phyloP scores from a whole-genome alignment of 805 yeast genomes.

The Ogataea henricii region DNA sequence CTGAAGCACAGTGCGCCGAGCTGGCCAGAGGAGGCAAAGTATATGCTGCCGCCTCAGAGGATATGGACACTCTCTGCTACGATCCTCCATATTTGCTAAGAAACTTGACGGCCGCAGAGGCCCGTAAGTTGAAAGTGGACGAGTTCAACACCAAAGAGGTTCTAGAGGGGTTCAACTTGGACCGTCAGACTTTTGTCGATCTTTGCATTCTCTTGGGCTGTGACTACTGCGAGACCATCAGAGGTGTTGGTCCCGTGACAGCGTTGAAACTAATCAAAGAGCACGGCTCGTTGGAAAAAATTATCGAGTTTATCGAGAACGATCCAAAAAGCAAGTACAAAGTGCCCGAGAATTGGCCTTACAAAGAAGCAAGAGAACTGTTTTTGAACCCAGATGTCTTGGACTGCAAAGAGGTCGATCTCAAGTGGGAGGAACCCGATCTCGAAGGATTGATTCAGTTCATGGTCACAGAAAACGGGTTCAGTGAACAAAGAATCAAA shows the following conservation, averaged over 20 bases:
- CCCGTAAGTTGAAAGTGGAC: constrained; percentile 87
- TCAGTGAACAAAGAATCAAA: constrained; percentile 87
- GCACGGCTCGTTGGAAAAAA: constrained; percentile 76
- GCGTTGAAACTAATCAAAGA: constrained; percentile 87
- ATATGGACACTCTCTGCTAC: constrained; percentile 97
- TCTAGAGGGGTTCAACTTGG: constrained; percentile 76
- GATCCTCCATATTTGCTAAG: constrained; percentile 81
- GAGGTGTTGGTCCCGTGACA: constrained; percentile 95
- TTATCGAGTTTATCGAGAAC: constrained; percentile 63
- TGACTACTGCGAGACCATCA: constrained; percentile 94
- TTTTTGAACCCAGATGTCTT: constrained; percentile 82
- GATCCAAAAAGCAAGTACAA: constrained; percentile 66
- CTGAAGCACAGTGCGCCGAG: constrained; percentile 98
- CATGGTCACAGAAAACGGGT: constrained; percentile 86
- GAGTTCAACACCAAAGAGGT: constrained; percentile 73
- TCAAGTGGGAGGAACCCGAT: constrained; percentile 91
- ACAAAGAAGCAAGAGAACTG: constrained; percentile 79
- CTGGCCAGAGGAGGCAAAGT: constrained; percentile 88
- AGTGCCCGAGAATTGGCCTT: constrained; percentile 96
- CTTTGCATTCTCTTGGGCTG: constrained; percentile 93
- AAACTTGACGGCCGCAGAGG: constrained; percentile 92
- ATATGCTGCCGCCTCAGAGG: constrained; percentile 96
- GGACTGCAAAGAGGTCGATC: constrained; percentile 56
- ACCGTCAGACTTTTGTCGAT: constrained; percentile 76
- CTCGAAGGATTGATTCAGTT: constrained; percentile 79